Evolutionary conservation across 1,139 yeast species (phyloP), one percentile per base, ranked within the genome.

Genomic region (Yamadazyma diddensiae): DNA sequence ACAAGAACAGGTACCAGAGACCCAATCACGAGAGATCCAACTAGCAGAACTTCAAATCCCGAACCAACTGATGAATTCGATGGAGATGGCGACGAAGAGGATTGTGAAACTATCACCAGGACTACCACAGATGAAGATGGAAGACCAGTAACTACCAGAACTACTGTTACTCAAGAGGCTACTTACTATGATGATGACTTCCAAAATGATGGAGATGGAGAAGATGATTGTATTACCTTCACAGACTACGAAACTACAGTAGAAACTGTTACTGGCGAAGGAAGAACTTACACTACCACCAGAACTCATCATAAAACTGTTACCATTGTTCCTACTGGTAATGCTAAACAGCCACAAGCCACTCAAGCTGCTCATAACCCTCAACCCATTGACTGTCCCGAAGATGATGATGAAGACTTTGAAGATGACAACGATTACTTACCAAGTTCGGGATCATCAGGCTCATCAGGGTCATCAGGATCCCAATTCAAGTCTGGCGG

Each of bases 21-120:
- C 8, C 9, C 11, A 6, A 11, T 5, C 16, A 7, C 26, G 7
- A 24, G 12, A 6, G 30, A 20, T 16, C 21, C 22, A 6, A 21
- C 28, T 18, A 18, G 9, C 20, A 6, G 8, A 18, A 9, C 20
- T 6, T 6, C 8, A 18, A 21, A 5, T 21, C 6, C n/a, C n/a
- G 12, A 9, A 9, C 22, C 22, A 18, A 24, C 15, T 8, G 11
- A 3, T 20, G 14, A 8, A 4, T 5, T 14, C 8, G 34, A 31
- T 15, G 37, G 29, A 24, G 36, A 26, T 19, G 44, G 30, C 18
- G 46, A 36, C 24, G 45, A 42, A 11, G 43, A 37, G 10, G 46
- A 43, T 28, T 39, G 46, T 37, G 42, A 41, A 18, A 24, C 29
- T n/a, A n/a, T n/a, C n/a, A n/a, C n/a, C n/a, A n/a, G n/a, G n/a